Evolutionary conservation across 2,329 filamentous ascomycete genomes (phyloP), one percentile per base, ranked within the genome.

Genomic region (Penicillium crustosum): DNA sequence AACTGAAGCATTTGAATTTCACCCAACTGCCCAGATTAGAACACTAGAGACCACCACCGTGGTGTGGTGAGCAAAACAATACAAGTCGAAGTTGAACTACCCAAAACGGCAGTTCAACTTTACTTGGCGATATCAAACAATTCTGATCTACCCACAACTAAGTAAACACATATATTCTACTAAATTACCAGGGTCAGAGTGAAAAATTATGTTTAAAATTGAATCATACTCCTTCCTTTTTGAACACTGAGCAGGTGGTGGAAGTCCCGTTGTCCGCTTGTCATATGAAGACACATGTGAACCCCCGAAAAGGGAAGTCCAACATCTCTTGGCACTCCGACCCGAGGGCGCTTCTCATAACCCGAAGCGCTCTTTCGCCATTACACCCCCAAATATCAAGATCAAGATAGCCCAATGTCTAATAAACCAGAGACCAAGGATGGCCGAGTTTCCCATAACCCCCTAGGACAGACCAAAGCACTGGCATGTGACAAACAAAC

Each of bases 1-100:
- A 3, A 2, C 2, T 2, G 0, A n/a, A 8, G 9, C 7, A 10
- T 2, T 0, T 4, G 4, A 4, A n/a, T 0, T 5, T 10, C 6
- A 17, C 1, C 0, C 0, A 42, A 7, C 3, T 13, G 1, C 8
- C 6, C 8, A 25, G 0, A 25, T 4, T 3, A 1, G 10, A 47
- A 1, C 6, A 2, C 3, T 1, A 21, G 9, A 17, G n/a, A 8
- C 17, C 23, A 17, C 12, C 3, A 38, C n/a, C 1, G 6, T 38
- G 31, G 31, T 0, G 9, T 53, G 21, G 41, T 1, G 8, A 21
- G 21, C 9, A n/a, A 21, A 8, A 19, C 1, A 23, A 31, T 7
- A n/a, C 1, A n/a, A n/a, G 23, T 8, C 9, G 10, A 36, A 29
- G 50, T 47, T 53, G 50, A 53, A 53, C 41, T 10, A 3, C 50